Percentiles rank a stretch among this genome's conserved stretches.
phyloP scores from a whole-genome alignment of 208 protist genomes.

The Wallacemonas sp. region DNA sequence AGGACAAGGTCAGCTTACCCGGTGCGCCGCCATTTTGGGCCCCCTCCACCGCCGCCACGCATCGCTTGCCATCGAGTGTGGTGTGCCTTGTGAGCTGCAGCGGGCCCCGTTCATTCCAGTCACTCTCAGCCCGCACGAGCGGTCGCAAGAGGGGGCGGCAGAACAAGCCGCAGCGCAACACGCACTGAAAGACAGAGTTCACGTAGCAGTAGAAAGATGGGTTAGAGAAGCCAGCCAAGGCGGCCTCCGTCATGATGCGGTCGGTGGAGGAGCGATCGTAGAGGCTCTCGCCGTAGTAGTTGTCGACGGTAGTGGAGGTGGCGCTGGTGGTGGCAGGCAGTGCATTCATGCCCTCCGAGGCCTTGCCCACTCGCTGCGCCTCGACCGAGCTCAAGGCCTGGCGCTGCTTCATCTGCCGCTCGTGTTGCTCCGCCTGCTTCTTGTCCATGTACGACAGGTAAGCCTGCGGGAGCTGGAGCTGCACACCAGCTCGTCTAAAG shows the following conservation, averaged over 20 bases:
- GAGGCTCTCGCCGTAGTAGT: constrained; percentile 14
- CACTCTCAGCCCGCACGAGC: background rate
- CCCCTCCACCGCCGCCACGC: background rate
- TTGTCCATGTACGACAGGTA: constrained; percentile 27
- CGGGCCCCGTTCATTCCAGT: background rate
- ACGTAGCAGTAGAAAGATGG: constrained; percentile 96
- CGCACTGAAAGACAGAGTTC: constrained; percentile 95
- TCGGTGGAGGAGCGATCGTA: constrained; percentile 39
- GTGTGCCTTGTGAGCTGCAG: background rate
- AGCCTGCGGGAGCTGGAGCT: constrained; percentile 28
- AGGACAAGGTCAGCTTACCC: constrained; percentile 51
- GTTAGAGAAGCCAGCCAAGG: constrained; percentile 86
- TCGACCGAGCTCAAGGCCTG: constrained; percentile 11
- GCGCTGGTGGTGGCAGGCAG: background rate
- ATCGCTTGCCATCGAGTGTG: background rate
- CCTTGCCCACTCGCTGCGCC: constrained; percentile 31
- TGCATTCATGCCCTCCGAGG: constrained; percentile 16
- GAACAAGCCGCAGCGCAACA: constrained; percentile 80
- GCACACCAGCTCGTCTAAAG: constrained; percentile 35
- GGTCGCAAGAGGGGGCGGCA: constrained; percentile 37
- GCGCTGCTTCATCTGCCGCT: constrained; percentile 29
- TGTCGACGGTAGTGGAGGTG: background rate
- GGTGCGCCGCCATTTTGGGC: constrained; percentile 12
- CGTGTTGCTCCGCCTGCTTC: constrained; percentile 24
- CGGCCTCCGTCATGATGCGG: constrained; percentile 37